Evolutionary conservation across 108 stramenopile species (phyloP), one percentile per base, ranked within the genome.

Genomic region (Pseudonitzschia multistriata): DNA sequence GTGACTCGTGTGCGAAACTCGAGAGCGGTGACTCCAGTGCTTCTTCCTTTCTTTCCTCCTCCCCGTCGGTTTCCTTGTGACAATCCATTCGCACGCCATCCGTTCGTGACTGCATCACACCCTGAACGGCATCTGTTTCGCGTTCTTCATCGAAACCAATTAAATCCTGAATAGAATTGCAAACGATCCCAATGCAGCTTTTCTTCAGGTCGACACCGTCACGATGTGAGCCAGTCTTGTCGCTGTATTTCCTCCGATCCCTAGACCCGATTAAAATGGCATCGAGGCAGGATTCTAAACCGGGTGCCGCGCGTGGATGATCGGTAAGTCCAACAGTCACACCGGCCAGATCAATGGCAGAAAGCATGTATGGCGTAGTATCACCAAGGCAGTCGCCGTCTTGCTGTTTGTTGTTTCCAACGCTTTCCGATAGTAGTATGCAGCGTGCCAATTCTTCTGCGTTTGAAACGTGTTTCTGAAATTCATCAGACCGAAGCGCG

Each of bases 261-360:
- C 62, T 70, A 17, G 72, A 73, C 14, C 78, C 78, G 29, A 78
- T 29, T 28, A 55, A 53, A 11, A 89, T 76, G 17, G 86, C 82
- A 50, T 89, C 66, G 73, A 81, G 68, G 56, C 88, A 89, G 8
- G 78, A 75, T 56, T 89, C 88, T 11, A 89, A 45, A 24, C 85
- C 88, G 10, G 88, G 88, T 29, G 88, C 82, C 1, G 85, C 80
- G 2, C 82, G 82, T 31, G 55, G 48, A 68, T 85, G 79, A 40
- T 84, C 68, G 13, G 84, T 55, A 15, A 85, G 22, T 13, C 84
- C 83, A 1, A 89, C 70, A 11, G 85, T 77, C 21, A 87, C 67
- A 6, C 86, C 89, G 34, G 61, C 22, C 22, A 47, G 15, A 45
- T 35, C 33, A 0, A n/a, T 62, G 15, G 25, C 24, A 0, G 1